Evolutionary conservation across 2,329 filamentous ascomycete species (phyloP).

Genomic region (Leptosphaerulina australis): DNA sequence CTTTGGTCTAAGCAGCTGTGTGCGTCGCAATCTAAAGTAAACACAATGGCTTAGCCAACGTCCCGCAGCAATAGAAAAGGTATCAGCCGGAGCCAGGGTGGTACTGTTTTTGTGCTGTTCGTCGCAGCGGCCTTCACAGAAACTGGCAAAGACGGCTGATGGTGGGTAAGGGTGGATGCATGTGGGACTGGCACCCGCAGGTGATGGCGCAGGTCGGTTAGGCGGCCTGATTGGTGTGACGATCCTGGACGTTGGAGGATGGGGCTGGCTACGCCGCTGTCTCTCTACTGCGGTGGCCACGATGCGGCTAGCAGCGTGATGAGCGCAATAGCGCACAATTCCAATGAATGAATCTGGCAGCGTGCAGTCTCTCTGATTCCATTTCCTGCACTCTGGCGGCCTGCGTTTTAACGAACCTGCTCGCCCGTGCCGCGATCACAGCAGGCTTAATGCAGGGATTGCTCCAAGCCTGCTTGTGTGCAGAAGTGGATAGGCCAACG

Average conservation of each 20-base stretch:
- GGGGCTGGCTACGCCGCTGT: slow-evolving; percentile 22
- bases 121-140: slow-evolving; percentile 9
- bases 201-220: slow-evolving; percentile 22
- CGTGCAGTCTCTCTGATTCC: neutral
- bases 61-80: slow-evolving; percentile 16
- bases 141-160: slow-evolving; percentile 25
- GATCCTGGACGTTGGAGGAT: slow-evolving; percentile 25
- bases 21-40: slow-evolving; percentile 37
- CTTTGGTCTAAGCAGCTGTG: slow-evolving; percentile 2
- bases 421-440: slow-evolving; percentile 18
- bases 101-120: slow-evolving; percentile 9
- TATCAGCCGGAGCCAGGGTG: slow-evolving; percentile 14
- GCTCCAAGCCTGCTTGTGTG: slow-evolving; percentile 34
- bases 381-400: neutral
- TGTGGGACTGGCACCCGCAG: slow-evolving; percentile 9
- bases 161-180: slow-evolving; percentile 27
- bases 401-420: slow-evolving; percentile 8
- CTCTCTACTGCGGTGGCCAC: slow-evolving; percentile 17
- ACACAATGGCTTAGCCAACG: slow-evolving; percentile 19
- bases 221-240: slow-evolving; percentile 27
- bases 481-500: slow-evolving; percentile 27
- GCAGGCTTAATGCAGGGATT: slow-evolving; percentile 29
- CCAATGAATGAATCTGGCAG: neutral
- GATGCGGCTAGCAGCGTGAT: slow-evolving; percentile 1
- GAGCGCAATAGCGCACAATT: neutral